Conservation (phyloP, 306 rosid genomes). For the Casuarina equisetifolia region DNA sequence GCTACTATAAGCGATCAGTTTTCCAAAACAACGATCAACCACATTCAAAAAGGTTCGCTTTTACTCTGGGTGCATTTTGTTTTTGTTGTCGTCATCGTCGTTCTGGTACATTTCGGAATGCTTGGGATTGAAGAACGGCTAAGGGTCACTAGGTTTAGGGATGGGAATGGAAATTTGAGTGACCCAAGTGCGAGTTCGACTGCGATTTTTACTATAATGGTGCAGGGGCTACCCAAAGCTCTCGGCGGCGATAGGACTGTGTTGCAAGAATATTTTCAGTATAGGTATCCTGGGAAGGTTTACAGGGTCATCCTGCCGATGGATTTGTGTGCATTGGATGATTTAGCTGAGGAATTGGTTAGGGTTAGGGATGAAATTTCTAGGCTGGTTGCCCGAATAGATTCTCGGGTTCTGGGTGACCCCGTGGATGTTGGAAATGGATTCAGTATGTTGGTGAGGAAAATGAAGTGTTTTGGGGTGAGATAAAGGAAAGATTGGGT, state of each 20-base stretch:
- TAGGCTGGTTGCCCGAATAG: constrained; percentile 75
- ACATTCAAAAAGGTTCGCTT: constrained; percentile 75
- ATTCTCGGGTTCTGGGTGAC: constrained; percentile 66
- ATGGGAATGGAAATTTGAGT: constrained; percentile 79
- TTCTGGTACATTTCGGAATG: constrained; percentile 72
- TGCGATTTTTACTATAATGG: constrained; percentile 87
- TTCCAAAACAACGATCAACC: constrained; percentile 76
- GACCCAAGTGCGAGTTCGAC: constrained; percentile 67
- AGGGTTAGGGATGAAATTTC: constrained; percentile 72
- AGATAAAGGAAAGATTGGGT: constrained; percentile 53
- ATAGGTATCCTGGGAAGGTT: constrained; percentile 90
- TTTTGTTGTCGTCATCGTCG: constrained; percentile 58
- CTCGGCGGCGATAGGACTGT: constrained; percentile 62
- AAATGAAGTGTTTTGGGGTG: not conserved
- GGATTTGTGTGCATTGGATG: constrained; percentile 97
- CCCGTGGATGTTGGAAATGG: constrained; percentile 29
- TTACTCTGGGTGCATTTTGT: constrained; percentile 89
- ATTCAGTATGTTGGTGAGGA: not conserved
- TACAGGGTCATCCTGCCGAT: constrained; percentile 73
- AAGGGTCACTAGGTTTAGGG: constrained; percentile 82
- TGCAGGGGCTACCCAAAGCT: constrained; percentile 85
- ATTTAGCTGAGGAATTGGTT: constrained; percentile 66
- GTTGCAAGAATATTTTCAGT: constrained; percentile 76
- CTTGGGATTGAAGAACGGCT: constrained; percentile 63
- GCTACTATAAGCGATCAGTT: constrained; percentile 69